Base-by-base conservation (phyloP, 2,329 filamentous ascomycete species). In the Fusarium tuaranense region DNA sequence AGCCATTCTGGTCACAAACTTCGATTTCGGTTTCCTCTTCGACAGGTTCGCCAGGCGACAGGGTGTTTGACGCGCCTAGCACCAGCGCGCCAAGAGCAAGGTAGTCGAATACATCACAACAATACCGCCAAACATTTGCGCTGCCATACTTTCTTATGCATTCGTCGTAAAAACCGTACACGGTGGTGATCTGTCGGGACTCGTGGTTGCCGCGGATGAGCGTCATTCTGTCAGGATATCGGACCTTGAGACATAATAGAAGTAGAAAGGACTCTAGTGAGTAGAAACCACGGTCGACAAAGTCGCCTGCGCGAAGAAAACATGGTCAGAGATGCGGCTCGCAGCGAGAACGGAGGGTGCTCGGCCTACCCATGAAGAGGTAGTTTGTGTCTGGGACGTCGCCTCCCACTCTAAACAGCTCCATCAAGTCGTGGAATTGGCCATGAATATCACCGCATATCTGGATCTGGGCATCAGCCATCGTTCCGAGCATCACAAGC, bases 91-190 rank as follows among this genome's bases (percentile, higher is more conserved):
- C 95, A 7, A 98, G 90, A 7, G 95, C 95, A 25, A 99, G 91
- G 83, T 98, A 98, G 85, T 99, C 96, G 81, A 99, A 99, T 5
- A 98, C 94, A 79, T 99, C 97, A 84, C 95, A 98, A 86, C 95
- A 99, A 81, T 98, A 96, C 65, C 94, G 90, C 96, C 96, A 98
- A 1, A 98, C 96, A 79, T 98, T 98, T 41, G 96, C 95, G 81
- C 93, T 97, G 70, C 96, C 96, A 80, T 98, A 98, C 85, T 98
- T 98, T 64, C 96, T 90, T 73, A 98, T 88, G 80, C 96, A 98
- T 85, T 98, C 96, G 81, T 98, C 96, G 86, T 98, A 98, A 86
- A 98, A 98, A 72, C 96, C 96, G 82, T 98, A 98, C 16, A 98
- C 96, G 7, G 95, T 97, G 25, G 96, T 98, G 76, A 98, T 98